phyloP scores from a whole-genome alignment of 2,329 filamentous ascomycete genomes.

The Colletotrichum aenigma region DNA sequence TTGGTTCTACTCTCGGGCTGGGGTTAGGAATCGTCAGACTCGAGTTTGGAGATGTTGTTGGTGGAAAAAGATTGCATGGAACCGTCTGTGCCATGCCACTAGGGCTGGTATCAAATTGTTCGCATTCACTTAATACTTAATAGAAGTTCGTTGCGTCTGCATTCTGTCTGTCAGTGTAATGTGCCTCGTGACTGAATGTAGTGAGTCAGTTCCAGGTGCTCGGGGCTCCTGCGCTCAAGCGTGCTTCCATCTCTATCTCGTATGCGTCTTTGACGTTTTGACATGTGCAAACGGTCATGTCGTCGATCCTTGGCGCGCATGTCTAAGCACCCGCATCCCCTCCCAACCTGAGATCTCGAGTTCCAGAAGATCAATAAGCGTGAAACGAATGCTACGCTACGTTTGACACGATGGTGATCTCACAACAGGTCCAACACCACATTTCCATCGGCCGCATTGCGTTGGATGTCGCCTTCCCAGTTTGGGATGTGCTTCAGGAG shows the following conservation, averaged over 20 bases:
- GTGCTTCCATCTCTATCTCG: background rate
- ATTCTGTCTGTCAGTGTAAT: background rate
- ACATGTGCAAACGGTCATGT: background rate
- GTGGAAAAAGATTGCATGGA: constrained; percentile 14
- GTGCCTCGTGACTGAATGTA: background rate
- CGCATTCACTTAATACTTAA: constrained; percentile 44
- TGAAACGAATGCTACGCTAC: constrained; percentile 9
- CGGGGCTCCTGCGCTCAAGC: background rate
- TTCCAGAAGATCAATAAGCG: constrained; percentile 9
- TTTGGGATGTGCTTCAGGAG: background rate
- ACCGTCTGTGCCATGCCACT: constrained; percentile 20
- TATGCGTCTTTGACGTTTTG: background rate
- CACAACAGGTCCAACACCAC: background rate
- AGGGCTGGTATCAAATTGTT: constrained; percentile 21
- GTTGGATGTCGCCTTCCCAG: background rate
- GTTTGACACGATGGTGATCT: background rate
- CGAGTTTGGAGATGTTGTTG: constrained; percentile 20
- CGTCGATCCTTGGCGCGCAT: background rate
- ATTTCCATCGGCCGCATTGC: background rate
- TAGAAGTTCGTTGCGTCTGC: constrained; percentile 43
- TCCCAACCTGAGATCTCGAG: background rate
- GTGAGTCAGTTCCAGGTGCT: background rate
- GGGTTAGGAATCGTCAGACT: constrained; percentile 19
- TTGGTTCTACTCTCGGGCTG: constrained; percentile 23
- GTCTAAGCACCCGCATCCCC: background rate